Percentiles rank a stretch among this genome's conserved stretches.
phyloP scores from a whole-genome alignment of 805 yeast genomes.

The Cyberlindnera meyerae region DNA sequence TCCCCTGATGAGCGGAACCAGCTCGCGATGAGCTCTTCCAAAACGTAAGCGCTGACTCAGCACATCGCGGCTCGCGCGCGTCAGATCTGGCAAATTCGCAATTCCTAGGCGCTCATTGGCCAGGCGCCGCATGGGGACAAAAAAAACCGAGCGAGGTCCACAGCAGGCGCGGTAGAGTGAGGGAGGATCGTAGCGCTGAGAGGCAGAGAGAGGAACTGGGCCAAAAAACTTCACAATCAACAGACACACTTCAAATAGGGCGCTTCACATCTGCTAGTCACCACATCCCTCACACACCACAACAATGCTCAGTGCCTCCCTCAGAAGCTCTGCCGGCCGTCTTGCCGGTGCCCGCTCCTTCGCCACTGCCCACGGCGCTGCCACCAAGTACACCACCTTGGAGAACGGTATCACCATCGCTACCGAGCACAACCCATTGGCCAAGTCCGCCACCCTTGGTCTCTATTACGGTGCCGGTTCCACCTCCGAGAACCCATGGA shows the following conservation, averaged over 20 bases:
- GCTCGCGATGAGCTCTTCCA: too few species aligned
- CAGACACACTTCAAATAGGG: too few species aligned
- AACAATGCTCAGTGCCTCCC: slow-evolving; percentile 25
- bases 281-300: background rate
- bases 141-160: background rate
- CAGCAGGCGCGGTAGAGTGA: slow-evolving; percentile 1
- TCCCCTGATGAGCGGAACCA: background rate
- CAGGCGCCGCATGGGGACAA: slow-evolving; percentile 1
- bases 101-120: slow-evolving; percentile 17
- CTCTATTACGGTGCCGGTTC: slow-evolving; percentile 74
- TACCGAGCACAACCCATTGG: slow-evolving; percentile 53
- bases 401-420: slow-evolving; percentile 74
- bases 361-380: slow-evolving; percentile 51
- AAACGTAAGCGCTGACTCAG: too few species aligned
- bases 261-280: too few species aligned
- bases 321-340: slow-evolving; percentile 19
- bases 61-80: too few species aligned
- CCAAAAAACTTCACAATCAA: background rate
- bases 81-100: slow-evolving; percentile 10
- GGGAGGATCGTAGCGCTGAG: too few species aligned
- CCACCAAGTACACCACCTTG: slow-evolving; percentile 66
- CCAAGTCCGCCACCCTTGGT: slow-evolving; percentile 60
- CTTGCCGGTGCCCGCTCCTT: slow-evolving; percentile 41
- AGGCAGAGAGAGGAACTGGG: too few species aligned
- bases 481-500: slow-evolving; percentile 72